Percentiles rank a stretch among this genome's conserved stretches.
These are phyloP conservation scores for Salix koriyanagi DNA, from an alignment of 345 rosid species.

Conservation along the genomic window DNA sequence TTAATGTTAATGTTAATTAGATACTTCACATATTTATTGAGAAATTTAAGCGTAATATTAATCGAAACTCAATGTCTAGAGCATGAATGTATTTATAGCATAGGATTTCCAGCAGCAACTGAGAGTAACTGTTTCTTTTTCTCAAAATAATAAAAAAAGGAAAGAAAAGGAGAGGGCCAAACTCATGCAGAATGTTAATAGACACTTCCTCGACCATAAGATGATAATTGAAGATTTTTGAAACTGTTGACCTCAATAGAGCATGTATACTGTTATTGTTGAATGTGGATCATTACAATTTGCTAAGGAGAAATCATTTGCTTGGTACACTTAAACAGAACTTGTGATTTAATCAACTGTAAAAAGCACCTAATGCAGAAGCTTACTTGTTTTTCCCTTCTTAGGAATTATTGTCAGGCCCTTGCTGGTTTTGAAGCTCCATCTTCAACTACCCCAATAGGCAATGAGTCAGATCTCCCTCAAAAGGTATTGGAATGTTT, in stretches of 20 bases:
- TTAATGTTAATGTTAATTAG: no score
- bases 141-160: no score
- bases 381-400: constrained; percentile 9
- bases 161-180: no score
- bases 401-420: constrained; percentile 53
- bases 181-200: no score
- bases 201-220: no score
- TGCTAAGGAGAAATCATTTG: neutral
- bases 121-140: no score
- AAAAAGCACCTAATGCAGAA: neutral
- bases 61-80: no score
- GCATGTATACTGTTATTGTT: neutral
- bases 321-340: neutral
- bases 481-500: constrained; percentile 82
- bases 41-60: no score
- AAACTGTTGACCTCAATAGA: neutral
- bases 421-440: constrained; percentile 40
- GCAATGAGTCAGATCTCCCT: constrained; percentile 45
- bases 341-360: neutral
- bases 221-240: neutral
- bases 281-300: neutral
- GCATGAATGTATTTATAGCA: no score
- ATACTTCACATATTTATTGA: no score
- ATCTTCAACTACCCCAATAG: constrained; percentile 34
- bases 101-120: no score